Base-by-base conservation (phyloP, 2,329 filamentous ascomycete genomes). In the Aotearoamyces nothofagi region DNA sequence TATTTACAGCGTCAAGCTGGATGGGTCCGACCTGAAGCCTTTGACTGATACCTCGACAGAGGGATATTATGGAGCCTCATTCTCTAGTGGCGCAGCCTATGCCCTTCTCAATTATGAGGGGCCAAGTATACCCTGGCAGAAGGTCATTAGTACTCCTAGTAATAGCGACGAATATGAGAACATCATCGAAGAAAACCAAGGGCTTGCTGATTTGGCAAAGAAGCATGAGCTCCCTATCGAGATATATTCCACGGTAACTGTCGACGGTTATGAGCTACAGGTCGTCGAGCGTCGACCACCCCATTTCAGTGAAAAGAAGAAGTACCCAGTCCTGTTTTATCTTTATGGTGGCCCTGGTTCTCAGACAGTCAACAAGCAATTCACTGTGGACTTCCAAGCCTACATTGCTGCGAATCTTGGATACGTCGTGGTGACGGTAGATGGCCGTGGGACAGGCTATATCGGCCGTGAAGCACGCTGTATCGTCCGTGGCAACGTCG, bases 261-360 rank as follows among this genome's bases (percentile, higher is more conserved):
- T 96, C 10, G 78, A 90, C 37, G 80, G 76, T 17, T 76, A 79
- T 41, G 68, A 74, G 11, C 55, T 81, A 10, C 72, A 79, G 34
- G 63, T 78, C 9, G 58, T 96, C 9, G 90, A 98, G 54, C 78
- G 84, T 16, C 78, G 83, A 1, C 90, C 90, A 5, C 79, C 86
- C 2, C 78, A 93, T 53, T 98, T 96, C 49, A 69, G 84, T 50
- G 61, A 71, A 11, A 74, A 72, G 43, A 86, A 80, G 55, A 74
- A 79, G 47, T 96, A 98, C 43, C 90, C 90, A 0, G 84, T 98
- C 1, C 67, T 98, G 4, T 98, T 98, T 62, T 78, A 81, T 45
- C 76, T 94, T 34, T 98, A 98, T 58, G 87, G 82, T 14, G 90
- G 90, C 0, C 90, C 90, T 0, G 82, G 79, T n/a, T 94, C 84